phyloP scores from a whole-genome alignment of 495 filamentous ascomycete species.

The Hyaloscypha hepaticicola region DNA sequence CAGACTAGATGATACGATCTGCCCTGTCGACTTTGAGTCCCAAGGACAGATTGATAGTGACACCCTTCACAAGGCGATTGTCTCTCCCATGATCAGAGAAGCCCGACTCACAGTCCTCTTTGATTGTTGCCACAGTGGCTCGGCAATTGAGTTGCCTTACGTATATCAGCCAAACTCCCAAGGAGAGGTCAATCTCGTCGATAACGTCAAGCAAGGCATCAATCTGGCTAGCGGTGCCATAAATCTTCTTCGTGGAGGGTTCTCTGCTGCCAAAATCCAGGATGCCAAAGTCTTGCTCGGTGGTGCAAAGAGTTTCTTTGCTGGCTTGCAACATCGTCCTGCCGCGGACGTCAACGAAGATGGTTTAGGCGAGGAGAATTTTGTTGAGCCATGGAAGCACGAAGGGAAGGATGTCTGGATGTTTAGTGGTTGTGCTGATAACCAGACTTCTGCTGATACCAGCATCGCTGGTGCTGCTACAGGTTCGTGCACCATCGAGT shows the following conservation, averaged over 20 bases:
- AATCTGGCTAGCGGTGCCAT: constrained; percentile 45
- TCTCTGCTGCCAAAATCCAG: constrained; percentile 44
- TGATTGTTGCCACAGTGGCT: constrained; percentile 64
- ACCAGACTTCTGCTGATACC: constrained; percentile 61
- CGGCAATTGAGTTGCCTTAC: constrained; percentile 57
- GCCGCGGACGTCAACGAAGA: constrained; percentile 43
- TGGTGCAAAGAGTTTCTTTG: constrained; percentile 55
- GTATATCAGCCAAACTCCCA: constrained; percentile 55
- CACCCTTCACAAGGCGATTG: constrained; percentile 51
- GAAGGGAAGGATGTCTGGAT: constrained; percentile 58
- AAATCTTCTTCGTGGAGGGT: constrained; percentile 53
- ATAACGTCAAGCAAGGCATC: constrained; percentile 53
- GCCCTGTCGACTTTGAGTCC: constrained; percentile 49
- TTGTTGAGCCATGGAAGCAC: constrained; percentile 49
- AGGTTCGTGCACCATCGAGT: constrained; percentile 14
- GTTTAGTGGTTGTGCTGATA: constrained; percentile 59
- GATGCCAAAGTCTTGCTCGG: constrained; percentile 54
- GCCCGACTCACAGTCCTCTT: constrained; percentile 57
- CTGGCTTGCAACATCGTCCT: constrained; percentile 44
- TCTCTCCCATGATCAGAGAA: constrained; percentile 49
- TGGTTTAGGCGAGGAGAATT: constrained; percentile 51
- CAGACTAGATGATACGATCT: constrained; percentile 57
- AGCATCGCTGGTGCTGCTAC: constrained; percentile 50
- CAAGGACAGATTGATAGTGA: neutral
- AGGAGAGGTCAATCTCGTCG: constrained; percentile 54